Evolutionary conservation across 2,329 filamentous ascomycete genomes (phyloP).

Genomic region (Penicillium sp.): DNA sequence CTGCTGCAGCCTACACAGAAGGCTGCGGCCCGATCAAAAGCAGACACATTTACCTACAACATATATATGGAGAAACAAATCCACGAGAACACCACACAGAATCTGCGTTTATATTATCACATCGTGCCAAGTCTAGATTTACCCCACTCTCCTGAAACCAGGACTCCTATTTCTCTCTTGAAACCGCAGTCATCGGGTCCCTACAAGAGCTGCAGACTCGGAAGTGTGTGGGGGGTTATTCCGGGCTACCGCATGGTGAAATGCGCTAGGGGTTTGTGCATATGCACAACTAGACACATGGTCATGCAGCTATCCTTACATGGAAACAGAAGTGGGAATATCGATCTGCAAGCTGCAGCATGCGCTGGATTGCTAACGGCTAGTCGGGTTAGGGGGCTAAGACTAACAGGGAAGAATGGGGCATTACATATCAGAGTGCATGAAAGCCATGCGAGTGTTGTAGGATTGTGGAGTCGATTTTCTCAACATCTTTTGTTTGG

Average conservation of each 20-base stretch:
- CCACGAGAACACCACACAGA: neutral
- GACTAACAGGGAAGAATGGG: neutral
- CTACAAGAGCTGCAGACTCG: slow-evolving; percentile 8
- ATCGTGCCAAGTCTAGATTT: neutral
- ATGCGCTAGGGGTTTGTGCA: slow-evolving; percentile 1
- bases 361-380: slow-evolving; percentile 15
- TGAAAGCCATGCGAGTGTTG: slow-evolving; percentile 13
- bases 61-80: neutral
- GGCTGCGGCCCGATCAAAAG: neutral
- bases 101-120: neutral
- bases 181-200: slow-evolving; percentile 11
- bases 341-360: slow-evolving; percentile 15
- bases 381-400: neutral
- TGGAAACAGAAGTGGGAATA: slow-evolving; percentile 4
- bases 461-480: slow-evolving; percentile 22
- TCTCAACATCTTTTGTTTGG: neutral
- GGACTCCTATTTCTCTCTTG: slow-evolving; percentile 8
- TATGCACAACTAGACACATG: slow-evolving; percentile 1
- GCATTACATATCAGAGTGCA: neutral
- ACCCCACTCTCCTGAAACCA: slow-evolving; percentile 5
- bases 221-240: neutral
- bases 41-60: neutral
- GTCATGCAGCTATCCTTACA: neutral
- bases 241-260: slow-evolving; percentile 8
- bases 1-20: neutral